Evolutionary conservation across 345 rosid genomes (phyloP), one percentile per base, ranked within the genome.

Genomic region (Laguncularia racemosa): DNA sequence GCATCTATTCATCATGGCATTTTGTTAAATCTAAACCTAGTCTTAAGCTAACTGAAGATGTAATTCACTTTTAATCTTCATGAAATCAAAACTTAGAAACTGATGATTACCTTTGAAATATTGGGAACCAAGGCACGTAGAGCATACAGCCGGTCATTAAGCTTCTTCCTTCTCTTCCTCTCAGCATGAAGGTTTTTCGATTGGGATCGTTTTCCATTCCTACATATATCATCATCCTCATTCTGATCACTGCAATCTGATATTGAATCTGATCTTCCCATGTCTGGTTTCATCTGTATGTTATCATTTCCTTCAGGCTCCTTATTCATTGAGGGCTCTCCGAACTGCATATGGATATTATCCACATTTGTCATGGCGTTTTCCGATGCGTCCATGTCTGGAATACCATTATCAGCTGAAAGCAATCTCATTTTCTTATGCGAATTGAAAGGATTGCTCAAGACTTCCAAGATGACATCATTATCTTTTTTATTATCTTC

Each of bases 141-240:
- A 53, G 81, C 71, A 10, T 83, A 87, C 61, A 93, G 91, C 71
- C 95, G 82, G 20, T 88, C 97, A 26, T 93, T 93, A 59, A 93
- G 86, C 76, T 84, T 93, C 69, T 85, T 93, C 77, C 99, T 84
- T 55, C 97, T 83, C 66, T 68, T 79, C 76, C 97, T 78, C 78
- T 93, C 99, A 57, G 99, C 97, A 54, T 70, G 60, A 45, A 93
- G 86, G 70, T 93, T 93, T 67, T 89, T 93, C 0, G 95, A 79
- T 63, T 74, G 83, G 55, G 84, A 77, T 20, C 64, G 76, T 65
- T 80, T 82, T 6, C 86, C 88, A 3, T 54, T 67, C 62, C 76
- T 76, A 53, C 78, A 78, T 44, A 77, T 60, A 26, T 87, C 95
- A 57, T 87, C 97, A 55, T 81, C 91, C 56, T 74, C 66, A 0